These are phyloP conservation scores for Physcia stellaris DNA, from an alignment of 495 filamentous ascomycete species.

Conservation along the genomic window DNA sequence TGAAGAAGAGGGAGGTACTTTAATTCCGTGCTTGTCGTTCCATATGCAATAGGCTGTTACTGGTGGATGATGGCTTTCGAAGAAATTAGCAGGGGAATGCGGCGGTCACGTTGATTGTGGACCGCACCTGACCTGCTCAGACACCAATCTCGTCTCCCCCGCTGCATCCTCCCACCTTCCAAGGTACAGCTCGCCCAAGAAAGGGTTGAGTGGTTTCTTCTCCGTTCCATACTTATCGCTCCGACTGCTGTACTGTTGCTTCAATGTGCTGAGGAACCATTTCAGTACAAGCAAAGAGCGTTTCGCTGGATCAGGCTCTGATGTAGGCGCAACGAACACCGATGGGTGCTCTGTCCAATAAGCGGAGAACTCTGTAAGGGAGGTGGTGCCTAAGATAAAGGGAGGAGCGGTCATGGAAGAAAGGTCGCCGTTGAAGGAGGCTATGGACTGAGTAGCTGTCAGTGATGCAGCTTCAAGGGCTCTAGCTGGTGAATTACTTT, in stretches of 20 bases:
- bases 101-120: neutral
- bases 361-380: slow-evolving; percentile 84
- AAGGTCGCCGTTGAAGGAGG: slow-evolving; percentile 92
- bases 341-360: slow-evolving; percentile 95
- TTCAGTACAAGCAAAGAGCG: slow-evolving; percentile 79
- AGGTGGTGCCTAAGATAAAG: slow-evolving; percentile 87
- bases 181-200: slow-evolving; percentile 81
- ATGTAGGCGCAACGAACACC: slow-evolving; percentile 73
- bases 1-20: slow-evolving; percentile 23
- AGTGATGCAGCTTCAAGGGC: slow-evolving; percentile 3
- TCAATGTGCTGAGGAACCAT: slow-evolving; percentile 94
- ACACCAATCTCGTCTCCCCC: slow-evolving; percentile 57
- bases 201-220: slow-evolving; percentile 93
- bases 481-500: slow-evolving; percentile 22
- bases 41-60: slow-evolving; percentile 88
- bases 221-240: slow-evolving; percentile 87
- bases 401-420: slow-evolving; percentile 87
- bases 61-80: slow-evolving; percentile 81
- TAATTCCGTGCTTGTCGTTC: slow-evolving; percentile 71
- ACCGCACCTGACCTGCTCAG: slow-evolving; percentile 69
- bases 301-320: slow-evolving; percentile 68
- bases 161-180: slow-evolving; percentile 72
- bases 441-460: slow-evolving; percentile 53
- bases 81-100: neutral
- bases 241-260: slow-evolving; percentile 83